Evolutionary conservation across 2,329 filamentous ascomycete species (phyloP), one percentile per base, ranked within the genome.

Genomic region (Cordyceps farinosa): DNA sequence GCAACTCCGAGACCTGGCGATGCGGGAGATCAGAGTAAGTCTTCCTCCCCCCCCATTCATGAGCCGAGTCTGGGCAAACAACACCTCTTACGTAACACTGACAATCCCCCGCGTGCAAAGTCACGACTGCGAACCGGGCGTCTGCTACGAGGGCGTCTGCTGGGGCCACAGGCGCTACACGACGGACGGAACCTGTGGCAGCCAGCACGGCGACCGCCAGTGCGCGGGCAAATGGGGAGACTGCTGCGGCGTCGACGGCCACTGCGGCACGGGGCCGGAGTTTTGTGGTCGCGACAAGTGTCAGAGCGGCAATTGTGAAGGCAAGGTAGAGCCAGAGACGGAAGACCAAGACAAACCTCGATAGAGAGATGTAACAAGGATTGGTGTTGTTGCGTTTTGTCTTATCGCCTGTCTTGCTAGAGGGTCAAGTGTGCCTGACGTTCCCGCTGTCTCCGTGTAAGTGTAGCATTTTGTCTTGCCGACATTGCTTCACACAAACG

Each of bases 141-240:
- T 68, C 42, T 76, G 74, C 66, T 75, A 71, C 64, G 70, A 73
- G 40, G 75, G 73, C 38, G 59, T 50, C 9, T 77, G 74, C 64
- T 11, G 11, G 3, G 74, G 74, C 17, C 69, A 70, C 63, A 45
- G 27, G 8, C 62, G 68, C 27, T 77, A 70, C 51, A 73, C 69
- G 30, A 72, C 69, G 2, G 73, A 76, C 64, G 76, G 76, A 17
- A 72, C 61, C 5, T 78, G 74, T 64, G 75, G 75, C 47, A 62
- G 63, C 4, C 22, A 68, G 3, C 60, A 76, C 65, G 70, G 70
- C 29, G 65, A 68, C 50, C 70, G 67, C 7, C 50, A 67, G 22
- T 78, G 75, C 59, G 72, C 65, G 3, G 72, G 72, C 13, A 68
- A 67, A 66, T 74, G 70, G 71, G 73, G 72, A 3, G 64, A 70